These are phyloP conservation scores for Hortiboletus flavorubellus DNA, from an alignment of 768 basidiomycete genomes.

Conservation along the genomic window DNA sequence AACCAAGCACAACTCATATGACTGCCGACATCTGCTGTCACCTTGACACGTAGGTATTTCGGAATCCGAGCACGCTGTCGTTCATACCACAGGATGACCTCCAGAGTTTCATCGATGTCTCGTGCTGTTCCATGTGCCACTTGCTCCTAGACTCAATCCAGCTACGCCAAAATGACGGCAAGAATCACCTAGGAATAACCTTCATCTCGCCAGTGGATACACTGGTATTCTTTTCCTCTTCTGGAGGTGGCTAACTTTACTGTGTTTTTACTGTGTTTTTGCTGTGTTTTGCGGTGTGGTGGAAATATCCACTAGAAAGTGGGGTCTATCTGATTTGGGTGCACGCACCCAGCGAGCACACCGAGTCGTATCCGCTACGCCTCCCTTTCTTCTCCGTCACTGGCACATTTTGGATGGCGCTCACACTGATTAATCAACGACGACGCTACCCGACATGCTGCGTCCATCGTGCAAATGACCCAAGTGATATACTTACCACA, in stretches of 20 bases:
- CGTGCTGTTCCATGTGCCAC: too few relatives aligned
- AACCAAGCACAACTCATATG: constrained; percentile 55
- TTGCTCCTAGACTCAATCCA: too few relatives aligned
- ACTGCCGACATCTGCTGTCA: constrained; percentile 30
- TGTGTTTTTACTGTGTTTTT: too few relatives aligned
- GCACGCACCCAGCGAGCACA: constrained; percentile 9
- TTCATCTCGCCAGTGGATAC: constrained; percentile 34
- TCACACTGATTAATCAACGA: constrained; percentile 58
- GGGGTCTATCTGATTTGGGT: neutral
- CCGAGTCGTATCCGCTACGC: constrained; percentile 46
- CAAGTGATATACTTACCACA: constrained; percentile 58
- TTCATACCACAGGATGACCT: neutral
- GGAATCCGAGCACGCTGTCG: too few relatives aligned
- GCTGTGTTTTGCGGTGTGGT: neutral
- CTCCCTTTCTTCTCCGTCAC: constrained; percentile 48
- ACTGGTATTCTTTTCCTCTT: constrained; percentile 42
- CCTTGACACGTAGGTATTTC: constrained; percentile 35
- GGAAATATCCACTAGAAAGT: neutral
- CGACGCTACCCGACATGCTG: constrained; percentile 46
- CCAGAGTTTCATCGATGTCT: too few relatives aligned
- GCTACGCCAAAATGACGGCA: too few relatives aligned
- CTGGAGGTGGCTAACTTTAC: constrained; percentile 34
- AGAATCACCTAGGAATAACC: neutral
- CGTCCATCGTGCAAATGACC: constrained; percentile 52
- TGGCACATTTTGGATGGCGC: constrained; percentile 47